phyloP scores from a whole-genome alignment of 2,329 filamentous ascomycete species.

The Pseudogymnoascus destructans region DNA sequence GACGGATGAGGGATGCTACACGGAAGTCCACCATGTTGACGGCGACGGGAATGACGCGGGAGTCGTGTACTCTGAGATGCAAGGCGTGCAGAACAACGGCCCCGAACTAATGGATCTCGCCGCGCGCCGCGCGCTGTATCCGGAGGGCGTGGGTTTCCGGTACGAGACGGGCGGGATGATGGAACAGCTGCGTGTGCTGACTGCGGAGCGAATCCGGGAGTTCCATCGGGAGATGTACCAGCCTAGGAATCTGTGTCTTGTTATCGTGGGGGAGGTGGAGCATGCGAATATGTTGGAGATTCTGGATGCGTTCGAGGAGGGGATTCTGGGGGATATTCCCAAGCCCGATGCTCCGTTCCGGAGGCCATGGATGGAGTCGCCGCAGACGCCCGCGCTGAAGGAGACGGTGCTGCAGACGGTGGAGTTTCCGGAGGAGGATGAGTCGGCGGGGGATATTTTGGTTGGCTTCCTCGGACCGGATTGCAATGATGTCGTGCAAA shows the following conservation, averaged over 20 bases:
- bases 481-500: conserved; percentile 54
- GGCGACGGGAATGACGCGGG: conserved; percentile 89
- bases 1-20: conserved; percentile 85
- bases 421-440: conserved; percentile 92
- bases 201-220: conserved; percentile 77
- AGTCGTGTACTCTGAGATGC: conserved; percentile 98
- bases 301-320: conserved; percentile 76
- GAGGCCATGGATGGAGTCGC: conserved; percentile 77
- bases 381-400: conserved; percentile 57
- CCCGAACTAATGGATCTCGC: conserved; percentile 78
- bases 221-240: conserved; percentile 98
- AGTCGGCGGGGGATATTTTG: conserved; percentile 78
- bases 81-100: conserved; percentile 77
- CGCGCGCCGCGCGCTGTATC: conserved; percentile 70
- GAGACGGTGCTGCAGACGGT: conserved; percentile 64
- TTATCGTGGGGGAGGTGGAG: conserved; percentile 85
- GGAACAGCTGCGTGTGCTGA: conserved; percentile 74
- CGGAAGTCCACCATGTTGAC: conserved; percentile 92
- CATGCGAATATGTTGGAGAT: conserved; percentile 68
- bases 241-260: conserved; percentile 81
- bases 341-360: conserved; percentile 57
- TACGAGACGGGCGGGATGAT: conserved; percentile 99
- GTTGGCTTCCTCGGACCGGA: conserved; percentile 79
- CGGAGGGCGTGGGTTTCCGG: conserved; percentile 78
- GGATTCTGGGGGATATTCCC: conserved; percentile 73